Conservation (phyloP, 192 early-diverging fungal genomes). For the Kappamyces sp. region DNA sequence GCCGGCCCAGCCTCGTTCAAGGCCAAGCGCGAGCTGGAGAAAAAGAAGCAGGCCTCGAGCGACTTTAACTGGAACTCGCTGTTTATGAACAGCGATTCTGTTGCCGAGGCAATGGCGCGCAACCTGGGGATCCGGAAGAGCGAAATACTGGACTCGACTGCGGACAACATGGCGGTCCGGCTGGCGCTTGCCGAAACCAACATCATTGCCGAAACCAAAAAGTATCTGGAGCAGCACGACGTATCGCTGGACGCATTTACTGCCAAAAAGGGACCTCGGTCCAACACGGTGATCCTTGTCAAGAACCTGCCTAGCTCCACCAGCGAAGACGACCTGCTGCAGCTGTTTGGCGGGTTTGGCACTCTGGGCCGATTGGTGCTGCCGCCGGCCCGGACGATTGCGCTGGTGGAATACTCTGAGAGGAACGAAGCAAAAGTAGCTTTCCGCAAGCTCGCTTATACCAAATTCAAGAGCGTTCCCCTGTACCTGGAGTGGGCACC, state of each 20-base stretch:
- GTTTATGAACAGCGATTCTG: conserved; percentile 74
- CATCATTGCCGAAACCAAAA: conserved; percentile 89
- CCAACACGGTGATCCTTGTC: conserved; percentile 85
- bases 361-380: conserved; percentile 80
- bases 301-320: conserved; percentile 90
- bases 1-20: conserved; percentile 53
- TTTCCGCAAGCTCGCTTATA: conserved; percentile 83
- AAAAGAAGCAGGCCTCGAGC: conserved; percentile 67
- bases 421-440: conserved; percentile 85
- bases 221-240: conserved; percentile 77
- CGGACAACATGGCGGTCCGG: conserved; percentile 84
- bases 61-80: conserved; percentile 96
- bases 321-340: conserved; percentile 71
- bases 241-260: conserved; percentile 76
- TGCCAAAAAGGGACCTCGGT: conserved; percentile 51
- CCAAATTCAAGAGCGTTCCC: conserved; percentile 83
- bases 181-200: conserved; percentile 97
- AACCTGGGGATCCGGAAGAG: conserved; percentile 83
- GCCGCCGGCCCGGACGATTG: conserved; percentile 88
- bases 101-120: conserved; percentile 92
- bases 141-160: conserved; percentile 83
- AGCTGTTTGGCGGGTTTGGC: conserved; percentile 84
- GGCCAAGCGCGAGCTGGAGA: conserved; percentile 73
- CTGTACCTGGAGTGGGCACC: conserved; percentile 94
- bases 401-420: conserved; percentile 88